Evolutionary conservation across 2,329 filamentous ascomycete genomes (phyloP), one percentile per base, ranked within the genome.

Genomic region (Colletotrichum karsti): DNA sequence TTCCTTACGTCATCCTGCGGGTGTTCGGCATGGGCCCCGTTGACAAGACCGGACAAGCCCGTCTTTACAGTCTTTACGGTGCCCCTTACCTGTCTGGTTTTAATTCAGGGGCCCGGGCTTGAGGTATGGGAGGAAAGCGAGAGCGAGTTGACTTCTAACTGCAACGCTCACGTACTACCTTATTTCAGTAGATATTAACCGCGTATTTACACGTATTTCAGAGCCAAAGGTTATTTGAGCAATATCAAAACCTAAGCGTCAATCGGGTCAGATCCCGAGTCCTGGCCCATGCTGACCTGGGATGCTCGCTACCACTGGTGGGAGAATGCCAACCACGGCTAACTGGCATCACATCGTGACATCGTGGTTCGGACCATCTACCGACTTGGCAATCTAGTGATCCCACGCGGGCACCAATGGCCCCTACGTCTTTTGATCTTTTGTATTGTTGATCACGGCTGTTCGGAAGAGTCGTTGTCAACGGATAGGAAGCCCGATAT

Each of bases 311-410:
- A 28, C 50, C 37, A 55, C 59, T 62, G 48, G 48, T 62, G 48
- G 48, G 59, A 62, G 59, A 46, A 46, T 44, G 28, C 28, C 30
- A 13, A 12, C 22, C 33, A 30, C 35, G 20, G 10, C 37, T 46
- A 12, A 10, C 12, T 53, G 37, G 55, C 46, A 50, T 39, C 44
- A 37, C 46, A 30, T 54, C 44, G 56, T 65, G 55, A 46, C 35
- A 54, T 60, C 56, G 55, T 46, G 35, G n/a, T 28, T 53, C 56
- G 46, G 46, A 37, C 56, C 46, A 39, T 13, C 56, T 61, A 22
- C 62, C 62, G 55, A 54, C 37, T 65, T 63, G 51, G 56, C 62
- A 46, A 30, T 10, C 26, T 33, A 30, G 26, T 50, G 5, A 28
- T 30, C 28, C 20, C 54, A 24, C 28, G 48, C 26, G n/a, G 9